Conservation (phyloP, 2,329 filamentous ascomycete genomes). For the Colletotrichum viniferum region DNA sequence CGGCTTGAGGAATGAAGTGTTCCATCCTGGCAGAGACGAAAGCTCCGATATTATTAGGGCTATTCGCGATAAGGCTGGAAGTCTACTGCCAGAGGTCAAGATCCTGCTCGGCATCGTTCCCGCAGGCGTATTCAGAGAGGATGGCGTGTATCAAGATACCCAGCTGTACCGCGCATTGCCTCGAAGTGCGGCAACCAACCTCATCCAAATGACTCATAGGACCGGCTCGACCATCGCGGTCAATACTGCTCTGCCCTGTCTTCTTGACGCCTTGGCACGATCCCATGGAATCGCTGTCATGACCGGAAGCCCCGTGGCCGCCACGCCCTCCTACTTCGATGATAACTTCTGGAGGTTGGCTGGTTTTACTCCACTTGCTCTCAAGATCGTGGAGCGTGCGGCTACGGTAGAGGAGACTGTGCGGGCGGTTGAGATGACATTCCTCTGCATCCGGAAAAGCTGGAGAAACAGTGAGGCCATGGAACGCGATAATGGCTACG, state of each 20-base stretch:
- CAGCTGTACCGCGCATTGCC: constrained; percentile 80
- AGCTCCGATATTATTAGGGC: constrained; percentile 89
- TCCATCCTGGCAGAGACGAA: constrained; percentile 89
- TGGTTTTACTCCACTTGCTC: constrained; percentile 84
- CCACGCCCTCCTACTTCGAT: constrained; percentile 83
- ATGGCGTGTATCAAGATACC: constrained; percentile 79
- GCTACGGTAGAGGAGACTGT: constrained; percentile 72
- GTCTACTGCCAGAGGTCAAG: constrained; percentile 79
- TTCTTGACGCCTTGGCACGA: constrained; percentile 87
- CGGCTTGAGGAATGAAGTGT: constrained; percentile 87
- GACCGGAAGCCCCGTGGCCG: constrained; percentile 81
- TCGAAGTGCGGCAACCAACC: constrained; percentile 68
- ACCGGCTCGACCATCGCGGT: constrained; percentile 81
- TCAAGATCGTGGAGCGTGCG: constrained; percentile 84
- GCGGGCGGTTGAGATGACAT: constrained; percentile 80
- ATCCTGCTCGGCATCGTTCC: constrained; percentile 86
- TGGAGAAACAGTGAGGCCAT: constrained; percentile 99
- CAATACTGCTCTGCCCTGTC: constrained; percentile 84
- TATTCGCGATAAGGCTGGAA: constrained; percentile 83
- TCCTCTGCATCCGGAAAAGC: constrained; percentile 84
- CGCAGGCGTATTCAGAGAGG: constrained; percentile 78
- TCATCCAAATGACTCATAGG: constrained; percentile 73
- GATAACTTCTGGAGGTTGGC: constrained; percentile 91
- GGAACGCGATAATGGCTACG: constrained; percentile 94
- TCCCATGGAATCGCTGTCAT: constrained; percentile 82